Evolutionary conservation across 1,284 basidiomycete species (phyloP).

Genomic region (Xanthoconium separans): DNA sequence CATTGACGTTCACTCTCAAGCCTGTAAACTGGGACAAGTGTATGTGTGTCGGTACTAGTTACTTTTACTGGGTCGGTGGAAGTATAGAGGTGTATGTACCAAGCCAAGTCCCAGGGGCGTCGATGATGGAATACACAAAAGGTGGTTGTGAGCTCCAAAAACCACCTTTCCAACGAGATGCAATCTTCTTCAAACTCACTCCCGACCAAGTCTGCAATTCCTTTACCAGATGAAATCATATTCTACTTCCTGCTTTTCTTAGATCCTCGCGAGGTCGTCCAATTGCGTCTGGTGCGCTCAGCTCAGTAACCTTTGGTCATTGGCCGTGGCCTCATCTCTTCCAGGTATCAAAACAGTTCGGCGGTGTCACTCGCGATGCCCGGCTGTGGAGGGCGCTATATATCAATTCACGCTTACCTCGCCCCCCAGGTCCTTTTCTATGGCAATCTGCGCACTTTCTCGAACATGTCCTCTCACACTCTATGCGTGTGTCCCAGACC

Average conservation of each 20-base stretch:
- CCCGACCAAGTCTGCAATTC: not conserved
- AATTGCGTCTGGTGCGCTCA: slow-evolving; percentile 18
- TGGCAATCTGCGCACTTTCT: slow-evolving; percentile 25
- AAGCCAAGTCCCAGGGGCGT: not conserved
- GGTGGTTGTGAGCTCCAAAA: not conserved
- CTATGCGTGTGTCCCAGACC: slow-evolving; percentile 18
- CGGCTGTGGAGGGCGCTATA: slow-evolving; percentile 21
- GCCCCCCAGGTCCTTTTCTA: slow-evolving; percentile 23
- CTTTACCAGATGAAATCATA: slow-evolving; percentile 22
- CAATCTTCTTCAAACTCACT: not conserved
- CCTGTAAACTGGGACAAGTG: too few species aligned
- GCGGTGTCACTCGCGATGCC: slow-evolving; percentile 14
- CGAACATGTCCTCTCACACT: slow-evolving; percentile 18
- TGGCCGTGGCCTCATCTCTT: not conserved
- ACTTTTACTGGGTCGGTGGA: not conserved
- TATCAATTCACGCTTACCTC: slow-evolving; percentile 16
- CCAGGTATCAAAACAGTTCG: slow-evolving; percentile 24
- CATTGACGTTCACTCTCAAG: too few species aligned
- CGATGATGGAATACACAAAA: not conserved
- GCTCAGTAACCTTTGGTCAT: not conserved
- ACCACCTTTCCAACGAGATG: slow-evolving; percentile 7
- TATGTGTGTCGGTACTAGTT: not conserved
- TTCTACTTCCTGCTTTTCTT: slow-evolving; percentile 17
- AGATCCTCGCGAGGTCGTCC: slow-evolving; percentile 18
- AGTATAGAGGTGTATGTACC: not conserved